phyloP scores from a whole-genome alignment of 768 basidiomycete species.

The Naematelia aurantialba region DNA sequence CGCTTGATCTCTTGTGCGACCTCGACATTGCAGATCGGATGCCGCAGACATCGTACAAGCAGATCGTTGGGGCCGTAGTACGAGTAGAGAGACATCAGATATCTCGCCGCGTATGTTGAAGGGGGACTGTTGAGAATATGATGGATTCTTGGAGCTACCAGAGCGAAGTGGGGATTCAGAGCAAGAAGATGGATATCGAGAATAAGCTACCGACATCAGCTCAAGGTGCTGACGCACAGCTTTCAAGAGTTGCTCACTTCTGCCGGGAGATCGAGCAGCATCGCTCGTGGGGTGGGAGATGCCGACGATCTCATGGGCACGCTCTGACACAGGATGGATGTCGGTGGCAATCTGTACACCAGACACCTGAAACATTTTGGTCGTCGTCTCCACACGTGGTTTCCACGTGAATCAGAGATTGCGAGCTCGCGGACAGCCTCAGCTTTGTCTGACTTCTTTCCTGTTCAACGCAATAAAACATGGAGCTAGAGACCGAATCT shows the following conservation, averaged over 20 bases:
- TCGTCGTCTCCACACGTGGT: no score
- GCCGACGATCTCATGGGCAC: no score
- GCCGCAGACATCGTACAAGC: slow-evolving; percentile 34
- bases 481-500: slow-evolving; percentile 3
- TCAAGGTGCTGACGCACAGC: not conserved
- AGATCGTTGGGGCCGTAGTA: slow-evolving; percentile 26
- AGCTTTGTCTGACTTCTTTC: not conserved
- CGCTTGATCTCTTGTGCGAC: slow-evolving; percentile 33
- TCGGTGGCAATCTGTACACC: no score
- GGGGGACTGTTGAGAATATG: slow-evolving; percentile 60
- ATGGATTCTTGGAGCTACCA: slow-evolving; percentile 58
- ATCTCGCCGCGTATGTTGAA: slow-evolving; percentile 62
- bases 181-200: slow-evolving; percentile 73
- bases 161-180: slow-evolving; percentile 63
- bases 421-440: no score
- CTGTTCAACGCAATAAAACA: not conserved
- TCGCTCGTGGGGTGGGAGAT: not conserved
- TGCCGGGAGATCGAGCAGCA: slow-evolving; percentile 26
- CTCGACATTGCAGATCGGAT: slow-evolving; percentile 41
- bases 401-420: no score
- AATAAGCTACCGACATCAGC: slow-evolving; percentile 58
- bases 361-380: no score
- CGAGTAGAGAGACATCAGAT: slow-evolving; percentile 56
- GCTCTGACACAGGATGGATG: no score
- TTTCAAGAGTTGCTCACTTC: slow-evolving; percentile 27